Evolutionary conservation across 2,329 filamentous ascomycete species (phyloP), one percentile per base, ranked within the genome.

Genomic region (Penicillium sp.): DNA sequence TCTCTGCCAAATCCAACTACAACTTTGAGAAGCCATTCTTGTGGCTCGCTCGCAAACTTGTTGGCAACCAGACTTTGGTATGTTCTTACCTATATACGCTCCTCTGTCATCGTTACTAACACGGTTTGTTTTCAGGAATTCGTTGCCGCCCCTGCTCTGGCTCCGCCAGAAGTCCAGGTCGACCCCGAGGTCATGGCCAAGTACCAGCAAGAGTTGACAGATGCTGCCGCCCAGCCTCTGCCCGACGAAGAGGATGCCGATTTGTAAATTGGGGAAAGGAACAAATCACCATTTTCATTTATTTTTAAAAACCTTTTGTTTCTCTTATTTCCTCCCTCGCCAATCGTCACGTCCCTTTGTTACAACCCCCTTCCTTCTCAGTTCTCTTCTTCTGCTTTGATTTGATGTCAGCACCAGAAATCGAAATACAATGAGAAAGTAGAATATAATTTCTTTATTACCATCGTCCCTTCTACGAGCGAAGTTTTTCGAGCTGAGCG

Each of bases 11-110:
- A 84, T 97, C 92, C 74, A 97, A 97, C 85, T 97, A 99, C 83
- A 97, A 97, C 87, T 97, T 97, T 79, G 93, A 97, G 88, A 99
- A 97, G 87, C 93, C 93, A 63, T 97, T 99, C 90, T 88, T 97
- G 70, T 97, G 94, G 94, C 88, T 99, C 70, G 93, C 92, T 68
- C 88, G 94, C 78, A 99, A 99, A 87, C 87, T 99, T 59, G 92
- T 96, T 68, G 94, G 93, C 78, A 97, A 97, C 84, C 83, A 90
- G 70, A 77, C 80, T 71, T 79, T 96, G 75, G 90, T 94, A 80
- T 68, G 88, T 79, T 55, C 14, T 47, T 38, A 26, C 23, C 3
- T 48, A 38, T n/a, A 16, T 18, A 4, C 47, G 16, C n/a, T 53
- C 28, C 16, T 52, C 9, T 23, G 16, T 11, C 28, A 5, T 14